Percentiles rank a stretch among this genome's conserved stretches.
Evolutionary conservation across 1,139 yeast species (phyloP).

Genomic region (Kodamaea sp.): DNA sequence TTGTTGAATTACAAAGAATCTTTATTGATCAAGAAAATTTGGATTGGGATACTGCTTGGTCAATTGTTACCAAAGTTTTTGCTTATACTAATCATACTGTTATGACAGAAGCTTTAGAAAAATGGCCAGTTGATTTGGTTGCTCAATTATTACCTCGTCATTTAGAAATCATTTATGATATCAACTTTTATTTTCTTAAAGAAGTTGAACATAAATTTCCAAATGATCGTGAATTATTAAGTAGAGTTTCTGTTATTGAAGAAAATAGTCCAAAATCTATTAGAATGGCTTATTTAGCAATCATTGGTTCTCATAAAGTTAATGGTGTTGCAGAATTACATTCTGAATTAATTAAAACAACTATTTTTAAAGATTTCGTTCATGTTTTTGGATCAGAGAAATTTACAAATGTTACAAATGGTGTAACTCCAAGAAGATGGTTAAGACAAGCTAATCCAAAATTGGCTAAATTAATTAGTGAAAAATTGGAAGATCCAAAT

Average conservation of each 20-base stretch:
- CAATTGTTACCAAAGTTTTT: conserved; percentile 72
- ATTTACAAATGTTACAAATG: conserved; percentile 90
- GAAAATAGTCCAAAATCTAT: conserved; percentile 77
- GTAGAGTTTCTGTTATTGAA: conserved; percentile 79
- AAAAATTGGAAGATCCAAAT: conserved; percentile 59
- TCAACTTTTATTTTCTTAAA: conserved; percentile 77
- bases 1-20: conserved; percentile 85
- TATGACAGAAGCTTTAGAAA: conserved; percentile 90
- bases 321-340: conserved; percentile 96
- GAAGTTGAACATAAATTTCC: conserved; percentile 76
- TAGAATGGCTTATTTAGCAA: conserved; percentile 90
- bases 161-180: conserved; percentile 84
- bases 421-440: conserved; percentile 97
- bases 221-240: conserved; percentile 54
- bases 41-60: conserved; percentile 84
- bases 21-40: conserved; percentile 79
- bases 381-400: conserved; percentile 74
- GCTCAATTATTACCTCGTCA: conserved; percentile 85
- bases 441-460: conserved; percentile 88
- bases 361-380: conserved; percentile 89
- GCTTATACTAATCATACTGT: conserved; percentile 96
- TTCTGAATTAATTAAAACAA: conserved; percentile 83
- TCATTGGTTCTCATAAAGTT: conserved; percentile 88
- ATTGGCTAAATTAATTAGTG: conserved; percentile 67
- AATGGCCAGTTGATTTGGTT: conserved; percentile 86